A percentile compares a stretch with the other conserved stretches of the same genome.
Evolutionary conservation across 805 yeast genomes (phyloP).

Genomic region (Kluyveromyces starmeri): DNA sequence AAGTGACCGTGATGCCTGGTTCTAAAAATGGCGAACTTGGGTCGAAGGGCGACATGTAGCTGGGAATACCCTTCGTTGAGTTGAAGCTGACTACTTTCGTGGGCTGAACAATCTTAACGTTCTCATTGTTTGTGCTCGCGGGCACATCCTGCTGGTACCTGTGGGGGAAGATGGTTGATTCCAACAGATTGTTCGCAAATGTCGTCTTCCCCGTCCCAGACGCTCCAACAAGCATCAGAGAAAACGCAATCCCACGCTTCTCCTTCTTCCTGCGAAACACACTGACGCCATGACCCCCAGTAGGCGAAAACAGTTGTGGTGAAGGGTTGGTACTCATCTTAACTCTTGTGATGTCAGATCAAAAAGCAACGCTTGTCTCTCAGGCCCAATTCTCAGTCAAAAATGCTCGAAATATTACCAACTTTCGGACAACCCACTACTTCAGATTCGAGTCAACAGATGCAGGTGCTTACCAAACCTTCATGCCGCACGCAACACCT

Average conservation of each 20-base stretch:
- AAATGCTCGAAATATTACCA: too few relatives aligned
- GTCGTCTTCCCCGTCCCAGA: conserved; percentile 75
- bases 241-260: conserved; percentile 64
- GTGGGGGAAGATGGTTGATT: conserved; percentile 53
- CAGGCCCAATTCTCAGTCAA: too few relatives aligned
- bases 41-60: conserved; percentile 52
- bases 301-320: background rate
- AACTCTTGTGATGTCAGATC: too few relatives aligned
- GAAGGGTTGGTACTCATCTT: background rate
- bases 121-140: conserved; percentile 13
- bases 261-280: conserved; percentile 51
- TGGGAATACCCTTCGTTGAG: conserved; percentile 51
- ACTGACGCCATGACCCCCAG: background rate
- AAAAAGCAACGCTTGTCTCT: too few relatives aligned
- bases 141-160: conserved; percentile 37
- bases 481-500: too few relatives aligned
- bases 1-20: conserved; percentile 67
- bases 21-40: conserved; percentile 53
- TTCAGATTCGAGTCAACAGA: too few relatives aligned
- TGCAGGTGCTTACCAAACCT: too few relatives aligned
- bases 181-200: conserved; percentile 58
- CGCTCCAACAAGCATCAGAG: conserved; percentile 64
- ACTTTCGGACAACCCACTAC: too few relatives aligned
- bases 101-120: conserved; percentile 22
- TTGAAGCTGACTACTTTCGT: conserved; percentile 43